These are phyloP conservation scores for Austroboletus eburneus DNA, from an alignment of 768 basidiomycete species.

Conservation along the genomic window DNA sequence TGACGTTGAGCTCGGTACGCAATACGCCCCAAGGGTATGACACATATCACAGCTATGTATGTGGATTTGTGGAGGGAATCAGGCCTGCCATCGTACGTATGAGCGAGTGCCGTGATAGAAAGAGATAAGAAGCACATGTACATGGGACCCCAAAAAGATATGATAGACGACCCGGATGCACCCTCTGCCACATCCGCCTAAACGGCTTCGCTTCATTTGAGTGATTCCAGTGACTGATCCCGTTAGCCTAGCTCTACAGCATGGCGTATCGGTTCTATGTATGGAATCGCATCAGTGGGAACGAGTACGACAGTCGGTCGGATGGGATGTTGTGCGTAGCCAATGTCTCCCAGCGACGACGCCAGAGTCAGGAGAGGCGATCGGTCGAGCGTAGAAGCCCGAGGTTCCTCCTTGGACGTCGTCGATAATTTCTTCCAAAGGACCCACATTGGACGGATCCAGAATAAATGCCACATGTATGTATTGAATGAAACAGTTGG, in stretches of 20 bases:
- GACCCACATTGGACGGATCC: too few species aligned
- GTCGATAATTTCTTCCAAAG: too few species aligned
- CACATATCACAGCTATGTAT: slow-evolving; percentile 7
- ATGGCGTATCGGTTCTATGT: neutral
- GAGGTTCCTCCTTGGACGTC: too few species aligned
- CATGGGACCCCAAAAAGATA: slow-evolving; percentile 15
- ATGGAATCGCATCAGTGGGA: too few species aligned
- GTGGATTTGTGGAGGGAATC: slow-evolving; percentile 7
- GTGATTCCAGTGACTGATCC: neutral
- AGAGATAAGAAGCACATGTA: slow-evolving; percentile 18
- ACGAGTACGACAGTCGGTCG: slow-evolving; percentile 4
- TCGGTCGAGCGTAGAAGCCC: neutral
- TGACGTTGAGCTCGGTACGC: neutral
- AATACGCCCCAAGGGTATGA: neutral
- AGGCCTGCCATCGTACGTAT: slow-evolving; percentile 17
- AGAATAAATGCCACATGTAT: too few species aligned
- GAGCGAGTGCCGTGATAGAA: neutral
- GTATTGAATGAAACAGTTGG: too few species aligned
- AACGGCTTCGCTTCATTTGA: neutral
- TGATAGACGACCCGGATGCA: slow-evolving; percentile 1
- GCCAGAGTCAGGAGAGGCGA: too few species aligned
- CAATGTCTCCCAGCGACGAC: too few species aligned
- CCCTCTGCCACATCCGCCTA: slow-evolving; percentile 15
- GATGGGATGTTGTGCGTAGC: neutral
- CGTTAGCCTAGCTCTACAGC: slow-evolving; percentile 2